phyloP scores from a whole-genome alignment of 2,329 filamentous ascomycete species.

The Didymella sp. region DNA sequence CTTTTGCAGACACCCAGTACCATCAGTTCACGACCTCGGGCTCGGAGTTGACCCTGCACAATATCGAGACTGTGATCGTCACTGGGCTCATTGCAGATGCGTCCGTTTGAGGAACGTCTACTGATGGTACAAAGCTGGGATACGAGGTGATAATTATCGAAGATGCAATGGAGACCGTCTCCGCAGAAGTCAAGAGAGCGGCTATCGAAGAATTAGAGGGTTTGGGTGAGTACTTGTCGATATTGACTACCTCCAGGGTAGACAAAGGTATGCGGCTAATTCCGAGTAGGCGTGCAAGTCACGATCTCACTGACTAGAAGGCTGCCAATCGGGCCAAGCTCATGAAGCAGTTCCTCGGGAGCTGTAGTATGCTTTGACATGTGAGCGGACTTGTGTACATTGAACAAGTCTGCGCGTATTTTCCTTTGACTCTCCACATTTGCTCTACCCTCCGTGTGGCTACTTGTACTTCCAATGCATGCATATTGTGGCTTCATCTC shows the following conservation, averaged over 20 bases:
- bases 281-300: constrained; percentile 26
- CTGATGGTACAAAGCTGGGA: constrained; percentile 33
- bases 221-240: constrained; percentile 24
- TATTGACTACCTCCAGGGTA: neutral
- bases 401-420: neutral
- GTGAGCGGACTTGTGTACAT: neutral
- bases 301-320: constrained; percentile 29
- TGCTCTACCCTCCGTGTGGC: neutral
- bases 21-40: constrained; percentile 33
- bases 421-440: neutral
- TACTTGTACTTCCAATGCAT: neutral
- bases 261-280: neutral
- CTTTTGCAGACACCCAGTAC: constrained; percentile 36
- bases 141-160: constrained; percentile 33
- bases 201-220: constrained; percentile 27
- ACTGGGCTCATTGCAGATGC: constrained; percentile 31
- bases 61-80: constrained; percentile 29
- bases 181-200: constrained; percentile 22
- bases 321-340: constrained; percentile 19
- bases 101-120: constrained; percentile 31
- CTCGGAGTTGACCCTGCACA: constrained; percentile 26
- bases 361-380: neutral
- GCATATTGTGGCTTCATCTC: constrained; percentile 16
- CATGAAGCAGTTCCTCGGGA: constrained; percentile 16
- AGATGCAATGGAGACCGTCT: constrained; percentile 33